Conservation (phyloP, 106 monocot species). For the Dendrobium officinale region DNA sequence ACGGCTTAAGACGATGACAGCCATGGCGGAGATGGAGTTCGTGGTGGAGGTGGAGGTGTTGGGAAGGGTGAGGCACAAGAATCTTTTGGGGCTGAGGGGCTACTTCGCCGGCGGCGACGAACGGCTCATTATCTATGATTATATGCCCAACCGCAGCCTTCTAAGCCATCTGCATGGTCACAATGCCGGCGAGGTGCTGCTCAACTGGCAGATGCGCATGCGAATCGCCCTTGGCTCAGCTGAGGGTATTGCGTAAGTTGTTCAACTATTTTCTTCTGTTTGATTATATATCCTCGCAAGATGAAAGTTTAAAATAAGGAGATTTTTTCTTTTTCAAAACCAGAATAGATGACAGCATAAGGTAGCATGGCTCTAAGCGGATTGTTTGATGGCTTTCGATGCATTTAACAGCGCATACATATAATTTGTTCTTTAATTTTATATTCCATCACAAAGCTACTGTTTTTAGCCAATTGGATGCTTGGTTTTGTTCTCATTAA, state of each 20-base stretch:
- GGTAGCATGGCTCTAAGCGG: too few species aligned
- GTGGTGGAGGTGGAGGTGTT: slow-evolving; percentile 44
- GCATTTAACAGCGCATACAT: too few species aligned
- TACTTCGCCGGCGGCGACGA: slow-evolving; percentile 31
- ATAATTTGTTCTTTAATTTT: too few species aligned
- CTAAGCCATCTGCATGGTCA: slow-evolving; percentile 24
- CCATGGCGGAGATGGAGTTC: slow-evolving; percentile 47
- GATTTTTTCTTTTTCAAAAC: too few species aligned
- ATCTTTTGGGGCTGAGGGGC: slow-evolving; percentile 32
- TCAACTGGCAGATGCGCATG: slow-evolving; percentile 24
- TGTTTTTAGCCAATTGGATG: too few species aligned
- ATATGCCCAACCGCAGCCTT: slow-evolving; percentile 51
- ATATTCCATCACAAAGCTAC: too few species aligned
- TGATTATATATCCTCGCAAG: too few species aligned
- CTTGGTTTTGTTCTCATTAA: too few species aligned
- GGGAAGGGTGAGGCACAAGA: slow-evolving; percentile 41
- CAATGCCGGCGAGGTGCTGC: not conserved
- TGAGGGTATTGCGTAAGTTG: slow-evolving; percentile 20
- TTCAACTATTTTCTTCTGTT: not conserved
- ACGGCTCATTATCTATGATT: slow-evolving; percentile 37
- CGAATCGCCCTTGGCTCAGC: slow-evolving; percentile 22
- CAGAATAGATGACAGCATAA: too few species aligned
- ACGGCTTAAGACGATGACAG: slow-evolving; percentile 26
- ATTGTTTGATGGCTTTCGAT: too few species aligned
- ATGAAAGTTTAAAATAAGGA: too few species aligned